Base-by-base conservation (phyloP, 495 filamentous ascomycete genomes). In the Xylaria bambusicola region DNA sequence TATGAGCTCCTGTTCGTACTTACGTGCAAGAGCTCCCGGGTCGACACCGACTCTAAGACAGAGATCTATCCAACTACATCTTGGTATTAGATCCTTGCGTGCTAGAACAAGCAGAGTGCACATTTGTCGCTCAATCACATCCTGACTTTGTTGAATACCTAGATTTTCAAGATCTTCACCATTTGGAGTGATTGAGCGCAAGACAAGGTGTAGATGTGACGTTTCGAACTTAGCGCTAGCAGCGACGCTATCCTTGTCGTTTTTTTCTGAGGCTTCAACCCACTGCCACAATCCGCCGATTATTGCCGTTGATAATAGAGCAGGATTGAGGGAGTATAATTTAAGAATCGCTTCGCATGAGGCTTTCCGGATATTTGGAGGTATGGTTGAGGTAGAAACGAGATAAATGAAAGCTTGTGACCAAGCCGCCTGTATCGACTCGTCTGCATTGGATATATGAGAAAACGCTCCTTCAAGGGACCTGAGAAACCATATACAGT, bases 231-330 rank as follows among this genome's bases (percentile, higher is more conserved):
- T 93, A 18, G 91, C 82, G 40, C 81, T 77, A 12, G 80, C 69
- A 1, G 92, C 86, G 12, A 89, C 84, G 55, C 82, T 88, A 53
- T 97, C 94, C 65, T 90, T 95, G 27, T 93, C 90, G 0, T 75
- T 81, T 1, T 77, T 70, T 45, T 89, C 85, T 9, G 84, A 69
- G 18, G 82, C 77, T 52, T 85, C 73, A 17, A 88, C 77, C 93
- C 94, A 98, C 33, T 80, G 78, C 94, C 95, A 98, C 15, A 97
- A 69, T 9, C 87, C 92, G 50, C 80, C 76, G 29, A 90, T 75
- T 8, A 96, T 74, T 46, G 84, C 71, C 15, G 75, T 74, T 0
- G 85, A 82, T 21, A 93, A 79, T 15, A 74, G 60, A 21, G 62
- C 71, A 10, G 86, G 80, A 59, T 84, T 66, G 56, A 76, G 62